Evolutionary conservation across 371 early-diverging fungal genomes (phyloP), one percentile per base, ranked within the genome.

Genomic region (Globomyces sp.): DNA sequence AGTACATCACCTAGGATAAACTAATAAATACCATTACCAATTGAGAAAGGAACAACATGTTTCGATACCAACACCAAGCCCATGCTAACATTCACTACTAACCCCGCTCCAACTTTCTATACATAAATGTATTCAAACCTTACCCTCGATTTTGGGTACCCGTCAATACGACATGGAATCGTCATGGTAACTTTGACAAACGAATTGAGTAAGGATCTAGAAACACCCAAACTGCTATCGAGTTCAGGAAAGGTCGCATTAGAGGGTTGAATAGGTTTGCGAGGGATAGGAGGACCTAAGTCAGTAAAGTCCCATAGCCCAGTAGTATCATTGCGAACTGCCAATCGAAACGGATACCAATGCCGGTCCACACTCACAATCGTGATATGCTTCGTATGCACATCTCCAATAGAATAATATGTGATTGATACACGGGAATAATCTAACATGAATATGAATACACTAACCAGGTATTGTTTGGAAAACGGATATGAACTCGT

Each of bases 1-100:
- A 76, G 74, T 48, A 95, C 85, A 57, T 91, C 80, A 34, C 88
- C 80, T 24, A 24, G 24, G 24, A 24, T 24, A 24, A 24, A 24
- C 24, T 24, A 24, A 24, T 24, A 24, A 24, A 24, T 24, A 24
- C 24, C 24, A 24, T 24, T 24, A 24, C 24, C 24, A 52, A 91
- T 83, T 68, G 82, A 83, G 65, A 85, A 89, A 34, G 92, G 93
- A 11, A 93, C 87, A 48, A 89, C 84, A 57, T 89, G 83, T 34
- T 94, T 86, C 66, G 91, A 91, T 65, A 91, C 91, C n/a, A 93
- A 78, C 39, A 94, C 84, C 24, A 90, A 67, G 0, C 93, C 93
- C 24, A 80, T 82, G 50, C 87, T 74, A 34, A 85, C 83, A 55
- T 92, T 92, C 1, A 94, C 80, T 6, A 96, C 80, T 0, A 93